Evolutionary conservation across 306 rosid species (phyloP), one percentile per base, ranked within the genome.

Genomic region (Vigna angularis): DNA sequence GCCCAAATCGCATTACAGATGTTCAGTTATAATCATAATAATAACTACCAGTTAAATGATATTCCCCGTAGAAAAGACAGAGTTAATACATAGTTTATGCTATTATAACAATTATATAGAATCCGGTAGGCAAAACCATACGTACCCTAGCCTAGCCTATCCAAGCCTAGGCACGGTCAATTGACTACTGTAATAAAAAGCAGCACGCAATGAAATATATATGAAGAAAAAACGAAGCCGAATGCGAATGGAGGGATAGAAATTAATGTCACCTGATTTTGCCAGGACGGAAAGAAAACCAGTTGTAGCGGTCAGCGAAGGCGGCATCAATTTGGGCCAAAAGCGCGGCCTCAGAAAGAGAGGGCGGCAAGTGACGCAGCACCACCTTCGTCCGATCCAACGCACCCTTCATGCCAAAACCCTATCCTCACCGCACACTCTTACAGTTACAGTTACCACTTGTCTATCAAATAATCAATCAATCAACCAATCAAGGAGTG

Each of bases 361-460:
- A 62, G 20, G 92, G 97, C 30, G 93, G 97, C 78, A 91, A 85
- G 92, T 89, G 92, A 55, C 97, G 90, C 13, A 91, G 76, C 81
- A 91, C 97, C 56, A 89, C 93, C 87, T 89, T 91, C 34, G 92
- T 89, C 81, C 97, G 97, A 86, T 86, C 89, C 88, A 82, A 71
- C 82, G 70, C 34, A 47, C 81, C 85, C 66, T 85, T 89, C 89
- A 89, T 88, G 18, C 34, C 9, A 75, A 73, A 77, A 83, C 89
- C 91, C 89, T 75, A 71, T 59, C 50, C 15, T 12, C 50, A 61
- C 32, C 13, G 6, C 20, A 28, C 11, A 61, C 20, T 5, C 42
- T 13, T 47, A 45, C 65, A 73, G 57, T 18, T 20, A 10, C 66
- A 73, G 28, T 73, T 57, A 16, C 18, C 61, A 55, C 18, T 22